Evolutionary conservation across 352 stramenopile species (phyloP).

Genomic region (Thraustotheca clavata): DNA sequence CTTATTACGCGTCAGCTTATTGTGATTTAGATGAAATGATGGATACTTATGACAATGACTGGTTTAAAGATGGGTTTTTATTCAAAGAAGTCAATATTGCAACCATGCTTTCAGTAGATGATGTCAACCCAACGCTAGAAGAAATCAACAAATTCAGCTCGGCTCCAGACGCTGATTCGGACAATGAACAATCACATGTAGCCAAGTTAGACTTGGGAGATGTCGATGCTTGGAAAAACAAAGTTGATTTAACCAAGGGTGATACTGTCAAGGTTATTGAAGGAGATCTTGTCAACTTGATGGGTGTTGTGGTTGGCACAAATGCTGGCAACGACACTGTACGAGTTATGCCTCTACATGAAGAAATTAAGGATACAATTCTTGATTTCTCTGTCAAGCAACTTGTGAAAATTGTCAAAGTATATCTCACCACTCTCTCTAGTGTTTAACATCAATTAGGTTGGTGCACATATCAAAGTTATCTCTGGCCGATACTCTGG

Average conservation of each 20-base stretch:
- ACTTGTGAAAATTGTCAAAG: conserved; percentile 87
- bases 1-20: neutral
- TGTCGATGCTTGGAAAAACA: conserved; percentile 83
- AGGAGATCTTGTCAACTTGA: conserved; percentile 82
- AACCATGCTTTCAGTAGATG: conserved; percentile 77
- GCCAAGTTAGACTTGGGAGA: conserved; percentile 39
- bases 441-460: neutral
- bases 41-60: conserved; percentile 84
- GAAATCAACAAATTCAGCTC: conserved; percentile 85
- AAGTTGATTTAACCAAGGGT: conserved; percentile 82
- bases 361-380: conserved; percentile 88
- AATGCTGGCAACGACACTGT: conserved; percentile 84
- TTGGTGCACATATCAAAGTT: conserved; percentile 89
- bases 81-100: conserved; percentile 83
- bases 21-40: conserved; percentile 68
- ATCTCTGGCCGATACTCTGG: conserved; percentile 83
- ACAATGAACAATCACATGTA: conserved; percentile 55
- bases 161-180: conserved; percentile 38
- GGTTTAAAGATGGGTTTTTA: conserved; percentile 81
- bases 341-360: conserved; percentile 81
- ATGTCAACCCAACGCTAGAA: conserved; percentile 78
- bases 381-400: conserved; percentile 85
- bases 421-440: neutral
- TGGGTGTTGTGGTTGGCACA: conserved; percentile 84
- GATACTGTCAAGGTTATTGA: conserved; percentile 85